These are phyloP conservation scores for Passiflora organensis DNA, from an alignment of 345 rosid species.

Conservation along the genomic window DNA sequence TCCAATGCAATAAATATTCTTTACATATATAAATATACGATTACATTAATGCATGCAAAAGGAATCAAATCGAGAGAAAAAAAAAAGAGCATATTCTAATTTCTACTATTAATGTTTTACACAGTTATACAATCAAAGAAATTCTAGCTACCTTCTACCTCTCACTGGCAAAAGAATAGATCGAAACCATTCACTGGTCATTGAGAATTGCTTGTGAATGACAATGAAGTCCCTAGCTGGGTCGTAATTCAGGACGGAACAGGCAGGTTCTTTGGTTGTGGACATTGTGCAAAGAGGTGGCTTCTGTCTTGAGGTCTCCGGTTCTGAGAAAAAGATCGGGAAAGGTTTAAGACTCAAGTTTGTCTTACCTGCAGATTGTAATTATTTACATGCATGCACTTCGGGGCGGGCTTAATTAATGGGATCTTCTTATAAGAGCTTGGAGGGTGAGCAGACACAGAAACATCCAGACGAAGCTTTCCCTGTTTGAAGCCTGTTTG, in stretches of 20 bases:
- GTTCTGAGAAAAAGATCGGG: background rate
- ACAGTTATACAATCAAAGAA: background rate
- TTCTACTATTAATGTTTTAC: background rate
- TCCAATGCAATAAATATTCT: background rate
- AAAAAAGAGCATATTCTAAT: too few species aligned
- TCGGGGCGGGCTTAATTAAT: conserved; percentile 36
- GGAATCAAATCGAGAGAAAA: background rate
- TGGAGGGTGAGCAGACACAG: conserved; percentile 58
- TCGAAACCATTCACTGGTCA: background rate
- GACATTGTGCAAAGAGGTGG: conserved; percentile 15
- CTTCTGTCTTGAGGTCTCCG: conserved; percentile 5
- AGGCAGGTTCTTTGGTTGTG: conserved; percentile 17
- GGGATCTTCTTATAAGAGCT: conserved; percentile 56
- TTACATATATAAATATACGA: background rate
- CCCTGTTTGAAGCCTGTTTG: conserved; percentile 63
- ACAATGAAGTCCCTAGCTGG: background rate
- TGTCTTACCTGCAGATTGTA: conserved; percentile 18
- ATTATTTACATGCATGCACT: conserved; percentile 37
- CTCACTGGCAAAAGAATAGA: background rate
- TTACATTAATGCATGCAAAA: background rate
- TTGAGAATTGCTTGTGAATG: background rate
- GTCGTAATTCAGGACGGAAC: too few species aligned
- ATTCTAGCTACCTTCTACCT: background rate
- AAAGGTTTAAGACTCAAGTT: conserved; percentile 2
- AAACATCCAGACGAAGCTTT: conserved; percentile 57